Base-by-base conservation (phyloP, 495 filamentous ascomycete genomes). In the Penicillium herquei region DNA sequence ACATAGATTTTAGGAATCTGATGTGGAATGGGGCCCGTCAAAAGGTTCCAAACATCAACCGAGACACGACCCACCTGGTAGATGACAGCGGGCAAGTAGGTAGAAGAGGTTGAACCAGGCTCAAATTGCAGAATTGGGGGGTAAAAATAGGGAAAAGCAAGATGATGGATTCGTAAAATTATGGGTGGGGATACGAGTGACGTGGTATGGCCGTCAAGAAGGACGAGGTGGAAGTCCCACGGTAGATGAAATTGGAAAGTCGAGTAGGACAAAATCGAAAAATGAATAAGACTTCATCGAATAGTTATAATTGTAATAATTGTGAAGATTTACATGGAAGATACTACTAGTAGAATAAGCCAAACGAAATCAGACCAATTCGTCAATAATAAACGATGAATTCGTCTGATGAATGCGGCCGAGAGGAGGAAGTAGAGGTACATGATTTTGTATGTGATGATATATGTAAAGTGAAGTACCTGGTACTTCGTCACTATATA, bases 141-240 rank as follows among this genome's bases (percentile, higher is more conserved):
- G 1, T 13, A 64, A 57, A 42, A 58, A 43, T 37, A n/a, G 32
- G n/a, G 41, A 62, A 17, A 40, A n/a, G 40, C 32, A 31, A 50
- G 45, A 37, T 35, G 51, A 51, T 42, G 31, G 43, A 56, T 32
- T 37, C 34, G 49, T 55, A 49, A 40, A 50, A 66, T 39, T 57
- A 64, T 56, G 45, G 34, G 30, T 32, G 44, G 47, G 46, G 14
- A 26, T 34, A 30, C 39, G 39, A 61, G 64, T 66, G 64, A 66
- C 64, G 64, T 66, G 61, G 43, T 63, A 52, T 45, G 32, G 57
- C 46, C 55, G 54, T 58, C 49, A 58, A 54, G 58, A 30, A 26
- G 40, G 58, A 48, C 55, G 58, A 47, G 50, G 30, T 45, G 14
- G 12, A 33, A 7, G 2, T 41, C 40, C 58, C 58, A 56, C 52